Conservation (phyloP, 2,329 filamentous ascomycete genomes). For the Diaporthe batatas region DNA sequence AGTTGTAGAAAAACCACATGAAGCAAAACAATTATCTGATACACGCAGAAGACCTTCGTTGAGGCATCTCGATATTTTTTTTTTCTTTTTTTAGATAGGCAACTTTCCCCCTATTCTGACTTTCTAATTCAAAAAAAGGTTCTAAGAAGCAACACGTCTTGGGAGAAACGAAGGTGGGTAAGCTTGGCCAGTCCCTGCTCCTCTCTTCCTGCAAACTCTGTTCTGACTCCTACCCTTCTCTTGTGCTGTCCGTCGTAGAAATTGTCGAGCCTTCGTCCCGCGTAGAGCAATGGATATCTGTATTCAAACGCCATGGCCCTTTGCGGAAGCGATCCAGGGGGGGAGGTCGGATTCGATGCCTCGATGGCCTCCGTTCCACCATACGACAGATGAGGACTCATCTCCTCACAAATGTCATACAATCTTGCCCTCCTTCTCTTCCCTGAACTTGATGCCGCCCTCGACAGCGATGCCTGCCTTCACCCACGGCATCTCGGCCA, state of each 20-base stretch:
- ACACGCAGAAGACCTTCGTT: background rate
- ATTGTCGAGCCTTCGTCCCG: conserved; percentile 28
- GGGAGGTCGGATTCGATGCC: background rate
- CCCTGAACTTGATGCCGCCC: conserved; percentile 69
- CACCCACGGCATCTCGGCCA: conserved; percentile 83
- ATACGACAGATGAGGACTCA: background rate
- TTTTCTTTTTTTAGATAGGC: conserved; percentile 16
- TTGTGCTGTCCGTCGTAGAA: conserved; percentile 26
- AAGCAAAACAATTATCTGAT: conserved; percentile 5
- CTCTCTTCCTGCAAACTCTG: background rate
- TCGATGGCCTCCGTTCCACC: background rate
- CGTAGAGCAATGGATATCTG: conserved; percentile 8
- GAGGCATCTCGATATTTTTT: conserved; percentile 2
- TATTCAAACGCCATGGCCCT: conserved; percentile 7
- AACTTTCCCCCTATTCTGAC: conserved; percentile 13
- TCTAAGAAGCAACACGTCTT: conserved; percentile 35
- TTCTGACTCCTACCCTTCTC: background rate
- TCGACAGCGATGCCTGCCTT: conserved; percentile 78
- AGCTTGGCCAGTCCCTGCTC: conserved; percentile 11
- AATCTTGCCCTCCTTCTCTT: conserved; percentile 70
- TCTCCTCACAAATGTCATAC: conserved; percentile 47
- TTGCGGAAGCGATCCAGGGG: conserved; percentile 27
- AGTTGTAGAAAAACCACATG: conserved; percentile 5
- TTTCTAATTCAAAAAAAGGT: conserved; percentile 33
- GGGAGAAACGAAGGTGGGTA: conserved; percentile 36